A percentile compares a stretch with the other conserved stretches of the same genome.
Conservation (phyloP, 2,329 filamentous ascomycete genomes). For the Claviceps sp. region DNA sequence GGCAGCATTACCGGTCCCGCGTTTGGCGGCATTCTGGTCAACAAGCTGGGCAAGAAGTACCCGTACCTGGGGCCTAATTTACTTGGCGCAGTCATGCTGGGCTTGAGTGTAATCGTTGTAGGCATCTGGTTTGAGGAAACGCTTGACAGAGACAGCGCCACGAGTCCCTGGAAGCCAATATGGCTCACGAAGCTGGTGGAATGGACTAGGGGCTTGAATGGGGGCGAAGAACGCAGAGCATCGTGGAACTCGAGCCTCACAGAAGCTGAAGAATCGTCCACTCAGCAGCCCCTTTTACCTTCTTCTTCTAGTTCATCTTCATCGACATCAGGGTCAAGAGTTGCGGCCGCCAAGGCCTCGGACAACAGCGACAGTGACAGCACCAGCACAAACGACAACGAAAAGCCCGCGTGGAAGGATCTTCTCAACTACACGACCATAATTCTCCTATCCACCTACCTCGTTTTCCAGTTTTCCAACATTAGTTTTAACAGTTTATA, state of each 20-base stretch:
- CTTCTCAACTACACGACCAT: conserved; percentile 72
- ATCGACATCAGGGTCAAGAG: conserved; percentile 8
- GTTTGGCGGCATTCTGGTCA: conserved; percentile 73
- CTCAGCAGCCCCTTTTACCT: conserved; percentile 17
- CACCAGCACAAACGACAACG: conserved; percentile 11
- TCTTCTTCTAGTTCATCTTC: conserved; percentile 8
- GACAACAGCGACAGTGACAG: conserved; percentile 14
- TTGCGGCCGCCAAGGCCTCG: conserved; percentile 3
- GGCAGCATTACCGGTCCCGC: conserved; percentile 88
- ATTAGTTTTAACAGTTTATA: conserved; percentile 93
- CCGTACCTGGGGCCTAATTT: conserved; percentile 82
- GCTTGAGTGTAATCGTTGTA: conserved; percentile 59
- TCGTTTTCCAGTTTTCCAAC: conserved; percentile 88
- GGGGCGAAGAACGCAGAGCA: conserved; percentile 12
- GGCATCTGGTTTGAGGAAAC: conserved; percentile 82
- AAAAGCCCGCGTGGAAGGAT: conserved; percentile 32
- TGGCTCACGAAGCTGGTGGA: conserved; percentile 20
- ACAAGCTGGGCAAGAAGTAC: conserved; percentile 45
- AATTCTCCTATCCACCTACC: conserved; percentile 69
- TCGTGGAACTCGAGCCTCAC: conserved; percentile 27
- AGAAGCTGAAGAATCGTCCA: conserved; percentile 7
- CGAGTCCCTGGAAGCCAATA: conserved; percentile 16
- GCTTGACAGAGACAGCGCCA: conserved; percentile 22
- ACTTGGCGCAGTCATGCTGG: conserved; percentile 57
- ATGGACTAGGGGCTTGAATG: conserved; percentile 13